These are phyloP conservation scores for Globisporangium cystogenes DNA, from an alignment of 352 stramenopile genomes.

Conservation along the genomic window DNA sequence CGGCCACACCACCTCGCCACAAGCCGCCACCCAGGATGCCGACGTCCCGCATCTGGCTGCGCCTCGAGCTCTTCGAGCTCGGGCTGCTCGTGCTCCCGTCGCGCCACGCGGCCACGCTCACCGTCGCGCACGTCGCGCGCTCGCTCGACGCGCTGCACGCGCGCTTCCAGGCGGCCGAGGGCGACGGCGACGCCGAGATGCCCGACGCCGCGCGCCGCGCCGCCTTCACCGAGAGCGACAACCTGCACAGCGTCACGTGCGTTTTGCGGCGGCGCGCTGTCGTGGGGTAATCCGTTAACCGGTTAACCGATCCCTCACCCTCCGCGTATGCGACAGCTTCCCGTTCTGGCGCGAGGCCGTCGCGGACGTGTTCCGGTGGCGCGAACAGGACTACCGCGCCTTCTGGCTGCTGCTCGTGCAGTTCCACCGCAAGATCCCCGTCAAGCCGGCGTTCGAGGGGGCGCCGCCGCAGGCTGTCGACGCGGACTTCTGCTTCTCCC, in stretches of 20 bases:
- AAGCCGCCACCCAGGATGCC: slow-evolving; percentile 15
- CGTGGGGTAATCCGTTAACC: not conserved
- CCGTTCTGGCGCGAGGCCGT: slow-evolving; percentile 60
- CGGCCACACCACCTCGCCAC: not conserved
- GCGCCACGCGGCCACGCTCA: slow-evolving; percentile 59
- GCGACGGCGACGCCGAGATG: slow-evolving; percentile 31
- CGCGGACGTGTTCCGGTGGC: slow-evolving; percentile 62
- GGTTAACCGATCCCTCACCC: not conserved
- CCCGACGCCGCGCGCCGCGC: slow-evolving; percentile 12
- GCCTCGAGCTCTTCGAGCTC: slow-evolving; percentile 84
- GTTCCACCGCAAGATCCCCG: slow-evolving; percentile 64
- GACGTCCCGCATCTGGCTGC: slow-evolving; percentile 63
- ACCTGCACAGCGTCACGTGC: slow-evolving; percentile 33
- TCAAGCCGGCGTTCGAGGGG: slow-evolving; percentile 18
- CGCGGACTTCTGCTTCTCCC: slow-evolving; percentile 44
- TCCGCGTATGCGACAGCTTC: slow-evolving; percentile 20
- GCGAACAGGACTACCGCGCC: slow-evolving; percentile 73
- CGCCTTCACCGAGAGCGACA: slow-evolving; percentile 55
- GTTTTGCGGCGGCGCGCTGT: not conserved
- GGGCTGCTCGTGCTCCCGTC: slow-evolving; percentile 67
- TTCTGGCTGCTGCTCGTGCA: slow-evolving; percentile 80
- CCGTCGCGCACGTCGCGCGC: slow-evolving; percentile 51
- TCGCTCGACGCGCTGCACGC: slow-evolving; percentile 53
- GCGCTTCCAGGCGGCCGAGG: slow-evolving; percentile 21
- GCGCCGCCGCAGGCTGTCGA: slow-evolving; percentile 26